These are phyloP conservation scores for Sporisorium graminicola DNA, from an alignment of 1,284 basidiomycete genomes.

Conservation along the genomic window DNA sequence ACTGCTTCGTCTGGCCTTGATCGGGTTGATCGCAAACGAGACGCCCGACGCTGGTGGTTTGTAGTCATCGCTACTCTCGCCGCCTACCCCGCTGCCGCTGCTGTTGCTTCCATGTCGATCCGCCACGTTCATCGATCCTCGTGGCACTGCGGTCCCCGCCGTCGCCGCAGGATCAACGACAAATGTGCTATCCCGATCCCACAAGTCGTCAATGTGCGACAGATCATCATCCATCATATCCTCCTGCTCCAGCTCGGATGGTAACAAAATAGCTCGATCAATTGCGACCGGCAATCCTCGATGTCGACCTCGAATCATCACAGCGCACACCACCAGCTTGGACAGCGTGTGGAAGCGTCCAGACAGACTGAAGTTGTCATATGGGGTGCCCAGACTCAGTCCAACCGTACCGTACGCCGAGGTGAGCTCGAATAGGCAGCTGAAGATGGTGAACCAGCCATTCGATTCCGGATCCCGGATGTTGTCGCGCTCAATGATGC, in stretches of 20 bases:
- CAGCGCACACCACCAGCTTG: conserved; percentile 81
- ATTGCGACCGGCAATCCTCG: conserved; percentile 82
- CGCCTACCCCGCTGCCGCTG: conserved; percentile 7
- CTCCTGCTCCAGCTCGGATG: conserved; percentile 64
- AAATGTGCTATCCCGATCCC: conserved; percentile 41
- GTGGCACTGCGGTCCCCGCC: conserved; percentile 13
- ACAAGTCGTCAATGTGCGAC: conserved; percentile 36
- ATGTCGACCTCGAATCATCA: conserved; percentile 94
- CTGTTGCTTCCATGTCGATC: conserved; percentile 24
- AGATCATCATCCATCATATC: conserved; percentile 50
- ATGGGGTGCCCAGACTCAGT: conserved; percentile 78
- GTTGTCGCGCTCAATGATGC: conserved; percentile 65
- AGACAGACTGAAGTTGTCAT: conserved; percentile 77
- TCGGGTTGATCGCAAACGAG: conserved; percentile 34
- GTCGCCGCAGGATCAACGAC: conserved; percentile 13
- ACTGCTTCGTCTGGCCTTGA: conserved; percentile 22
- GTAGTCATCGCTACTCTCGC: conserved; percentile 5
- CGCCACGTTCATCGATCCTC: conserved; percentile 10
- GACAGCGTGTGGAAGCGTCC: conserved; percentile 84
- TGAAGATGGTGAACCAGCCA: conserved; percentile 73
- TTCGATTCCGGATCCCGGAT: conserved; percentile 57
- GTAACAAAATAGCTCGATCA: conserved; percentile 77
- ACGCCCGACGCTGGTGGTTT: conserved; percentile 21
- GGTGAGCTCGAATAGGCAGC: conserved; percentile 79
- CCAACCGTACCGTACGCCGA: conserved; percentile 75